phyloP scores from a whole-genome alignment of 768 basidiomycete genomes.

The Tulasnella calospora region DNA sequence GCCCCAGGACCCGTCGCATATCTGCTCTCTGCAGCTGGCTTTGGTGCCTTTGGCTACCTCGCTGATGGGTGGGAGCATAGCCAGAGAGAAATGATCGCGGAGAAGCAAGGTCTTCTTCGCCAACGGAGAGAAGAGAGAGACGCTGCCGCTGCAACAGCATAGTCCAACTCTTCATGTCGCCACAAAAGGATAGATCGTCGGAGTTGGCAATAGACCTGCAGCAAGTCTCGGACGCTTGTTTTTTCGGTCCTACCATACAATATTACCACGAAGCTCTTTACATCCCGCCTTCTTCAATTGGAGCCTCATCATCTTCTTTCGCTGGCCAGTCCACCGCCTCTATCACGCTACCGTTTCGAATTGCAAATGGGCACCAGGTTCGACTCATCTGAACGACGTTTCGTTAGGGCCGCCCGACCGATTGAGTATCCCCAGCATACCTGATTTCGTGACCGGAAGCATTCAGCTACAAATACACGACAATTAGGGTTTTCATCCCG shows the following conservation, averaged over 20 bases:
- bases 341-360: slow-evolving; percentile 11
- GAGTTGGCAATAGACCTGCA: not conserved
- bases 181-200: not conserved
- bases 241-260: not conserved
- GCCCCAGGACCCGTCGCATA: slow-evolving; percentile 7
- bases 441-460: slow-evolving; percentile 20
- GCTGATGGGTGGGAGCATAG: slow-evolving; percentile 16
- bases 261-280: not conserved
- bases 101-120: slow-evolving; percentile 20
- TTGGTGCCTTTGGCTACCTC: slow-evolving; percentile 21
- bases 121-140: slow-evolving; percentile 9
- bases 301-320: not conserved
- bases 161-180: no score
- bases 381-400: not conserved
- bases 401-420: not conserved
- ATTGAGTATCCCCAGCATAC: not conserved
- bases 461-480: slow-evolving; percentile 18
- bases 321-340: slow-evolving; percentile 9
- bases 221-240: not conserved
- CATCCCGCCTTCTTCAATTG: not conserved
- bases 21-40: not conserved
- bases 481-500: not conserved
- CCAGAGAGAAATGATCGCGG: slow-evolving; percentile 16
- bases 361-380: slow-evolving; percentile 21
- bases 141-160: not conserved